Base-by-base conservation (phyloP, 192 early-diverging fungal genomes). In the Coemansia sp. region DNA sequence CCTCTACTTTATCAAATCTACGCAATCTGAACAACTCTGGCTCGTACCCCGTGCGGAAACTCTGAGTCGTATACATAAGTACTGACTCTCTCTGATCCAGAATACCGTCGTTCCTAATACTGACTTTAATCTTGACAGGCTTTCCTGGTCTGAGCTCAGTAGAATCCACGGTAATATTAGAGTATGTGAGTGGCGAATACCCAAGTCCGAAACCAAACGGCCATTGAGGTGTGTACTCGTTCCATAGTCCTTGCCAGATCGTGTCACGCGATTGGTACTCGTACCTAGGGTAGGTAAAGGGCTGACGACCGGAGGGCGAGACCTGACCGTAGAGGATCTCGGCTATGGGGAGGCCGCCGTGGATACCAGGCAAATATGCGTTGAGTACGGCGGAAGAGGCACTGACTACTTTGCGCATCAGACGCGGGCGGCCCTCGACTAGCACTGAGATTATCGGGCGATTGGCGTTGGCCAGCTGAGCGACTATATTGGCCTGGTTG, bases 291-390 rank as follows among this genome's bases (percentile, higher is more conserved):
- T 87, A 90, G 8, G 88, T 86, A 62, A 87, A 80, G 4, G 89
- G 87, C 50, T 84, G 71, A 0, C 86, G 76, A 32, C 88, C 89
- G 4, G 83, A 85, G 0, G 89, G 89, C 64, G 86, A 87, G 63
- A 76, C 70, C 20, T 70, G 41, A 20, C 89, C 89, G 39, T 85
- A 87, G 27, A 90, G 70, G 12, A 85, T 62, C 58, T 90, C 84
- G 24, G 84, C 88, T 41, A 89, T 81, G 1, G 89, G 85, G 17
- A 70, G 58, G 53, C 87, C 89, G 41, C 77, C 89, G 70, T 87
- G 87, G 31, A 85, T 76, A 24, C 89, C 89, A 3, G 87, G 89
- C 22, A 87, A 46, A 58, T 87, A 87, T 0, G 85, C 72, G 46
- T 77, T 71, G 11, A 90, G 61, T 5, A 89, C 67, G 3, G 84